Evolutionary conservation across 2,329 filamentous ascomycete species (phyloP).

Genomic region (Trichoderma hamatum): DNA sequence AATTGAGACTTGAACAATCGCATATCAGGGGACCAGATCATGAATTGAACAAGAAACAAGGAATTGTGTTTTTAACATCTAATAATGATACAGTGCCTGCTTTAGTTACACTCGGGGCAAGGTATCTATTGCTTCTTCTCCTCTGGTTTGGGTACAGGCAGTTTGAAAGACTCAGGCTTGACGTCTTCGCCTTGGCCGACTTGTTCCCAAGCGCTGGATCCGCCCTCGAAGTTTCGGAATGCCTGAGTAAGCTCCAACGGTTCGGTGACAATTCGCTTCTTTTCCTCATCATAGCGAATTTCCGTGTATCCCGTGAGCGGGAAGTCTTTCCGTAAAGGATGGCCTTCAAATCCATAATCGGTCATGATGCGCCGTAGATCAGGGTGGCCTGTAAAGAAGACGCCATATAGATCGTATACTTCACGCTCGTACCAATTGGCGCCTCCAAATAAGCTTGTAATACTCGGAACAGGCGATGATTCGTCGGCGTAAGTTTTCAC

Average conservation of each 20-base stretch:
- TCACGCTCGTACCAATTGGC: slow-evolving; percentile 99
- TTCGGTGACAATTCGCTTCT: slow-evolving; percentile 99
- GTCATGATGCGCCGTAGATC: slow-evolving; percentile 98
- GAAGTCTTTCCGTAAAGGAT: slow-evolving; percentile 97
- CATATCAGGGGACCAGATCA: not conserved
- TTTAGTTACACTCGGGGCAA: not conserved
- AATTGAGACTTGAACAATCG: not conserved
- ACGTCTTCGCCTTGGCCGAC: slow-evolving; percentile 70
- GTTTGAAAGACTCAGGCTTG: slow-evolving; percentile 86
- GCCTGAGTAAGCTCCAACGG: slow-evolving; percentile 97
- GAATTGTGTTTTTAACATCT: not conserved
- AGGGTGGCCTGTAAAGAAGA: slow-evolving; percentile 94
- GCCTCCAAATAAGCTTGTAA: slow-evolving; percentile 85
- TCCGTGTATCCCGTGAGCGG: slow-evolving; percentile 97
- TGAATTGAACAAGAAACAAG: not conserved
- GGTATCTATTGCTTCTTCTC: slow-evolving; percentile 74
- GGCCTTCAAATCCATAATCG: slow-evolving; percentile 98
- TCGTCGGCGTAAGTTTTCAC: slow-evolving; percentile 99
- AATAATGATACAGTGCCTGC: not conserved
- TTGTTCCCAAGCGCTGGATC: slow-evolving; percentile 71
- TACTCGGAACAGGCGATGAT: slow-evolving; percentile 86
- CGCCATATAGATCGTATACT: slow-evolving; percentile 95
- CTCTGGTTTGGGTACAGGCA: slow-evolving; percentile 94
- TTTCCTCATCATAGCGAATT: slow-evolving; percentile 97
- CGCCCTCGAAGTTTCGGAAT: slow-evolving; percentile 97